phyloP scores from a whole-genome alignment of 176 grass and related monocot species.

The Pharus latifolius region DNA sequence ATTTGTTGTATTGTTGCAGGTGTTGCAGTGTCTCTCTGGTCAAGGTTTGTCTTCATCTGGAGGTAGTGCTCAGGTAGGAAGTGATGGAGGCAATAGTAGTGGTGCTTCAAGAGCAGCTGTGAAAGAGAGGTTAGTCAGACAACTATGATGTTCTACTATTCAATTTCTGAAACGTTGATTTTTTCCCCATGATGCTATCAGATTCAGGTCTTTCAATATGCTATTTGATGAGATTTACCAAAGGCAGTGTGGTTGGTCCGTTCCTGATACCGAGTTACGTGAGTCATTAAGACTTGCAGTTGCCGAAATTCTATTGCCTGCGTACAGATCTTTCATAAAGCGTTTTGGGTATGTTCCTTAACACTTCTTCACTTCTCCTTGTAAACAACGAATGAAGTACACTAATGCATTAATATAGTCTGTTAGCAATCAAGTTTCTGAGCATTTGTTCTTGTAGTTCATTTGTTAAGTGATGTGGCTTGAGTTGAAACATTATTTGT shows the following conservation, averaged over 20 bases:
- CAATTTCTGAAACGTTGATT: constrained; percentile 5
- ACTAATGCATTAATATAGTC: background rate
- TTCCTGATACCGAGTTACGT: constrained; percentile 77
- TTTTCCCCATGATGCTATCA: constrained; percentile 13
- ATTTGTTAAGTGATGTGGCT: too few species aligned
- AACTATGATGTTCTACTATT: background rate
- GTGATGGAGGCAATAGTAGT: constrained; percentile 63
- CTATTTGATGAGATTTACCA: constrained; percentile 89
- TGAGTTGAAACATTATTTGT: too few species aligned
- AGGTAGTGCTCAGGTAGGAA: constrained; percentile 43
- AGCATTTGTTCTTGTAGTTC: too few species aligned
- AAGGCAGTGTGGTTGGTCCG: constrained; percentile 81
- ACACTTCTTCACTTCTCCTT: background rate
- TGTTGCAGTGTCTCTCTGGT: constrained; percentile 66
- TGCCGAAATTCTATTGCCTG: constrained; percentile 83
- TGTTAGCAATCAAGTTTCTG: too few species aligned
- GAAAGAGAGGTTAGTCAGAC: constrained; percentile 61
- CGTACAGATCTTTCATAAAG: constrained; percentile 82
- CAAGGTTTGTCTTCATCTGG: constrained; percentile 78
- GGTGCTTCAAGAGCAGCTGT: constrained; percentile 70
- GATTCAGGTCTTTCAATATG: constrained; percentile 77
- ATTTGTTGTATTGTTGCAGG: constrained; percentile 19
- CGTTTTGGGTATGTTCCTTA: constrained; percentile 72
- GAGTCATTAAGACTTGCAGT: constrained; percentile 80
- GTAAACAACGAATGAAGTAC: background rate